Base-by-base conservation (phyloP, 257 asterid species). In the Scutellaria baicalensis region DNA sequence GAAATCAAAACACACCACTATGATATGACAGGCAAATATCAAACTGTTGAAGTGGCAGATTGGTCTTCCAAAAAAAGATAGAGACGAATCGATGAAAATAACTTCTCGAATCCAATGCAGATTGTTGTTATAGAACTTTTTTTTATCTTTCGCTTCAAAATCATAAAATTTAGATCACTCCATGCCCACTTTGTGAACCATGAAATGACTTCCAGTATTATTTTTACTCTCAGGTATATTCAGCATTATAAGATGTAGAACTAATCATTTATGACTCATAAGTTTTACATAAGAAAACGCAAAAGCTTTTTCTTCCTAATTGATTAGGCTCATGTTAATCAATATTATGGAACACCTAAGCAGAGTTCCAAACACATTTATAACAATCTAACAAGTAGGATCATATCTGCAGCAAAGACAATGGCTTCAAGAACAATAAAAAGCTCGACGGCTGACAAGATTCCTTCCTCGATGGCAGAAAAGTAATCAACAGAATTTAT, bases 181-280 rank as follows among this genome's bases (percentile, higher is more conserved):
- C 60, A 47, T 70, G 51, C 68, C 61, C 33, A 59, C 35, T 58
- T 38, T 27, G 51, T 45, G 63, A 20, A 58, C 48, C 66, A 69
- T 39, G 18, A 69, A 43, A 56, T 56, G 18, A 33, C 4, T 42
- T 43, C 61, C 40, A 60, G 10, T 7, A 17, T 1, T 35, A 12
- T 43, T 31, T 45, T 44, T n/a, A 43, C 57, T 14, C 68, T 59
- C 42, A 4, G 43, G 51, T 39, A 48, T 23, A 70, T 18, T 42
- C 9, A 33, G n/a, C 8, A 1, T 14, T 21, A 14, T 11, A 27
- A 21, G 57, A 59, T 33, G 14, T 51, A 36, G 52, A 7, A 5
- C 12, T 6, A 9, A 4, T 45, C 47, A 69, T 58, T 58, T 57
- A 45, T 9, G 59, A 44, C 66, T 57, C 66, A 44, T 57, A 56